phyloP scores from a whole-genome alignment of 2,329 filamentous ascomycete species.

The Neofusicoccum cordaticola region DNA sequence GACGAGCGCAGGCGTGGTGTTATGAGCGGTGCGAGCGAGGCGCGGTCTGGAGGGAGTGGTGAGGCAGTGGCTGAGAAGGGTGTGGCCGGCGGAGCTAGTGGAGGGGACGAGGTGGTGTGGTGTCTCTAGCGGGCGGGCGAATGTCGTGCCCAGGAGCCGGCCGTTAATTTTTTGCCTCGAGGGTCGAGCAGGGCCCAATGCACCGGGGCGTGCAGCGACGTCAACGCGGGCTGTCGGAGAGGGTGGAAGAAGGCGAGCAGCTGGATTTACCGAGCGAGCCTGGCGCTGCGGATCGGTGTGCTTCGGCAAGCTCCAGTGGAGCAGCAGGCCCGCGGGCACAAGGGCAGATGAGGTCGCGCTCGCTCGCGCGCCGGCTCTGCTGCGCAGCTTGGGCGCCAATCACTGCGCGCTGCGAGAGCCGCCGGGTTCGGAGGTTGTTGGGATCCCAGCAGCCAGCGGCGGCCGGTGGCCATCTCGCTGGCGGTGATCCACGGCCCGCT shows the following conservation, averaged over 20 bases:
- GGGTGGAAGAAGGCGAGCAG: conserved; percentile 3
- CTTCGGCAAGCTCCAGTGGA: conserved; percentile 17
- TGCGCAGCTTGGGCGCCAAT: conserved; percentile 5
- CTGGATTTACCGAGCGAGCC: conserved; percentile 11
- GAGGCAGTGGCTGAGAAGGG: conserved; percentile 10
- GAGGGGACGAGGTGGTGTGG: conserved; percentile 14
- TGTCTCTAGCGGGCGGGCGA: conserved; percentile 9
- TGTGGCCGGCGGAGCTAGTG: conserved; percentile 4
- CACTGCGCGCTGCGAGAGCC: not conserved
- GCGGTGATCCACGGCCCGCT: conserved; percentile 6
- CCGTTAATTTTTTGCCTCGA: conserved; percentile 13
- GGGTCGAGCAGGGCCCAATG: conserved; percentile 15
- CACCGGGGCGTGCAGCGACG: conserved; percentile 7
- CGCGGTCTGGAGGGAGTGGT: not conserved
- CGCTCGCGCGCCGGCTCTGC: not conserved
- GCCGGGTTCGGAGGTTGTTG: conserved; percentile 7
- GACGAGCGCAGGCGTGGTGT: not conserved
- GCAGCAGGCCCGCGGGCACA: conserved; percentile 2
- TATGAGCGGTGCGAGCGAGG: conserved; percentile 9
- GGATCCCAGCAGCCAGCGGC: not conserved
- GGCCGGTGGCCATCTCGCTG: not conserved
- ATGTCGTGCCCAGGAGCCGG: conserved; percentile 1
- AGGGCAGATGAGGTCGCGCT: conserved; percentile 2
- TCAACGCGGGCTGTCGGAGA: conserved; percentile 15
- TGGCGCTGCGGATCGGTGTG: conserved; percentile 15